phyloP scores from a whole-genome alignment of 2,329 filamentous ascomycete species.

The Sporothrix curviconia region DNA sequence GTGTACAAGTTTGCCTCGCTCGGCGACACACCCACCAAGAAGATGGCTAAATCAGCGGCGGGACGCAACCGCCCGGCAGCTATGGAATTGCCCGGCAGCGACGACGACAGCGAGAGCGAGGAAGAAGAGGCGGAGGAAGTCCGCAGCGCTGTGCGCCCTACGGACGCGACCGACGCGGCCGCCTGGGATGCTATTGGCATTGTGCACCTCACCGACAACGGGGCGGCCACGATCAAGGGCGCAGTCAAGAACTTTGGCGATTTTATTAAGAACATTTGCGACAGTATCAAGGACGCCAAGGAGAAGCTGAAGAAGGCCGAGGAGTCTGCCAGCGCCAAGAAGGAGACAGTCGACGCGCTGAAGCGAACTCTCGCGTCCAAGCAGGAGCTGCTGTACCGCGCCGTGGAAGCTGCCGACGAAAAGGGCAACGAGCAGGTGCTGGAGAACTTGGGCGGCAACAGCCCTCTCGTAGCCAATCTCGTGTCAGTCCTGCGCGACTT shows the following conservation, averaged over 20 bases:
- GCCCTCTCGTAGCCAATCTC: slow-evolving; percentile 49
- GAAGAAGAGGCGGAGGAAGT: slow-evolving; percentile 23
- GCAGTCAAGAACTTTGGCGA: slow-evolving; percentile 47
- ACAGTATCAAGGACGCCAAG: slow-evolving; percentile 42
- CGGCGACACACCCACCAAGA: slow-evolving; percentile 14
- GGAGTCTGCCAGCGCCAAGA: slow-evolving; percentile 28
- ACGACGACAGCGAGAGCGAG: slow-evolving; percentile 16
- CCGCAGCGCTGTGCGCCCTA: slow-evolving; percentile 38
- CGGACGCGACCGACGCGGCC: slow-evolving; percentile 40
- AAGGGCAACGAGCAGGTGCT: slow-evolving; percentile 50
- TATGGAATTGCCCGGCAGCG: slow-evolving; percentile 15
- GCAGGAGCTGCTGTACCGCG: slow-evolving; percentile 43
- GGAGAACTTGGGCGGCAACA: slow-evolving; percentile 51
- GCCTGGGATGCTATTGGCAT: slow-evolving; percentile 49
- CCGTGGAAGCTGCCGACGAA: slow-evolving; percentile 47
- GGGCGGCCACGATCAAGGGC: slow-evolving; percentile 33
- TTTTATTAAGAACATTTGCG: slow-evolving; percentile 41
- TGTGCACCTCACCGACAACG: slow-evolving; percentile 38
- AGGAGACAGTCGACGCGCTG: slow-evolving; percentile 30
- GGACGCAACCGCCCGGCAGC: neutral
- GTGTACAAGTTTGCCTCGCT: slow-evolving; percentile 20
- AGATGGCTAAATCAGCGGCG: neutral
- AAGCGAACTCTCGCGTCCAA: slow-evolving; percentile 38
- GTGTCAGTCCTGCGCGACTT: slow-evolving; percentile 49
- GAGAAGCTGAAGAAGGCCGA: slow-evolving; percentile 38